Base-by-base conservation (phyloP, 352 stramenopile species). In the Phytophthora lateralis region DNA sequence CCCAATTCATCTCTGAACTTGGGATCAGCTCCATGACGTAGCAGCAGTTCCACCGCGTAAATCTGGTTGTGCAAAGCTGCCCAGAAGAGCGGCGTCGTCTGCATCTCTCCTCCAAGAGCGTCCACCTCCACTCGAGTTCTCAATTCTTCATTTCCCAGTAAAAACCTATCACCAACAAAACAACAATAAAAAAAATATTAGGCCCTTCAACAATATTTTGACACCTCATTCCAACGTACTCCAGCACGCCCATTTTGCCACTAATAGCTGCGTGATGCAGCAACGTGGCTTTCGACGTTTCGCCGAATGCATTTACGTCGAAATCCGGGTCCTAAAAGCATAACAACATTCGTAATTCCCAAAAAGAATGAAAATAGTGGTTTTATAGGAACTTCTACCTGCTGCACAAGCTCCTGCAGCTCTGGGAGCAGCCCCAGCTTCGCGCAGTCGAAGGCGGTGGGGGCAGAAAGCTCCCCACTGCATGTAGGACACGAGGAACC, bases 191-290 rank as follows among this genome's bases (percentile, higher is more conserved):
- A 35, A 14, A 26, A 4, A 42, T 17, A 38, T 30, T 11, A 60
- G 32, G 27, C 26, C 0, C 26, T 30, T 30, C 26, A 8, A 30
- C 2, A 15, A 47, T 51, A 21, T 27, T 32, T 38, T 27, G 15
- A 24, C 6, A 38, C 32, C 11, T 38, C n/a, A 17, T 27, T 39
- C 35, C 39, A 39, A 24, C 70, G 24, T 64, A 93, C 79, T 91
- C 82, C 20, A 91, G 53, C 7, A 91, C 64, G 9, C 83, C 75
- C 79, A 91, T 91, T 61, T 90, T 90, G 61, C 75, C 88, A 71
- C 88, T 91, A 26, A 90, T 78, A n/a, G 80, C 80, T 17, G 85
- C 85, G 57, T 88, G 71, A 60, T 93, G 85, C n/a, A 93, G 64
- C 42, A 93, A 26, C 34, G 85, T 93, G 20, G 85, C 82, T 26